Conservation (phyloP, 495 filamentous ascomycete genomes). For the Penicillium canescens region DNA sequence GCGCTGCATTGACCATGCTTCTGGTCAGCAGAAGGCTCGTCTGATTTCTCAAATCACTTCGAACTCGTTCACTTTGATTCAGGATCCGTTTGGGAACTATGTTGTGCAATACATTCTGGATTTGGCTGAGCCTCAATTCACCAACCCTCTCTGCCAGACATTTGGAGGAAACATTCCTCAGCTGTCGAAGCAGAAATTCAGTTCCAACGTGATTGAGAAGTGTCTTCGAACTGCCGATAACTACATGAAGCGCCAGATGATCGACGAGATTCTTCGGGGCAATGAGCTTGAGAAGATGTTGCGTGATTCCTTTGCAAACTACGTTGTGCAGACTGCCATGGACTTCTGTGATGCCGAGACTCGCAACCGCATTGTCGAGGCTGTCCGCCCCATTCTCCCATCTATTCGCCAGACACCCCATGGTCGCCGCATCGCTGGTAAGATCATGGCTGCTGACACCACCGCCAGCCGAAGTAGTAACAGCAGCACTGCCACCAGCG, state of each 20-base stretch:
- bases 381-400: constrained; percentile 79
- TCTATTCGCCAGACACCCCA: constrained; percentile 85
- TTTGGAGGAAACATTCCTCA: constrained; percentile 73
- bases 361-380: constrained; percentile 73
- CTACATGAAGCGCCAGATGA: constrained; percentile 71
- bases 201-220: constrained; percentile 98
- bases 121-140: constrained; percentile 77
- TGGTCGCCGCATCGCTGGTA: constrained; percentile 86
- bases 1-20: constrained; percentile 96
- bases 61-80: constrained; percentile 79
- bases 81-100: constrained; percentile 98
- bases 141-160: constrained; percentile 74
- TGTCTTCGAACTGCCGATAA: constrained; percentile 79
- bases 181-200: constrained; percentile 97
- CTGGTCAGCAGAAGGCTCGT: constrained; percentile 82
- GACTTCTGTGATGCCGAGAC: constrained; percentile 75
- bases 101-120: constrained; percentile 98
- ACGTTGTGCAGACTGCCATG: constrained; percentile 95
- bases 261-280: constrained; percentile 75
- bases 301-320: constrained; percentile 91
- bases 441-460: constrained; percentile 59
- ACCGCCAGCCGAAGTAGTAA: constrained; percentile 33
- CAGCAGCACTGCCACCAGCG: constrained; percentile 34
- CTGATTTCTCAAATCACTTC: constrained; percentile 82
- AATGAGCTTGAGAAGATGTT: constrained; percentile 82